A percentile compares a stretch with the other conserved stretches of the same genome.
Conservation (phyloP, 78 protist genomes). For the Planoprotostelium fungivorum region DNA sequence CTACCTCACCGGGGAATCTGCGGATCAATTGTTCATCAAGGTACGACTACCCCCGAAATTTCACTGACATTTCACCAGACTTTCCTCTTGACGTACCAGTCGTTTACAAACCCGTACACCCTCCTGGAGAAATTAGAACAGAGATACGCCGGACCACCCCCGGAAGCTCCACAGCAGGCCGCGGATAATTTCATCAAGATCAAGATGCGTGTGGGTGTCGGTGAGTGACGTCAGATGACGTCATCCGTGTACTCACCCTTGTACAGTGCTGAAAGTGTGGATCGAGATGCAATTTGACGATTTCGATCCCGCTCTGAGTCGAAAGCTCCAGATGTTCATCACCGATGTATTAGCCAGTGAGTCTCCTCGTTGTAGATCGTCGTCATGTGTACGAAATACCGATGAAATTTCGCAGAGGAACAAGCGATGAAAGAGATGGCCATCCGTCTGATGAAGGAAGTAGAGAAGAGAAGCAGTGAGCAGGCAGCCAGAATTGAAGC, state of each 20-base stretch:
- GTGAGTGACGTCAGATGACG: too few species aligned
- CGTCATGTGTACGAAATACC: too few species aligned
- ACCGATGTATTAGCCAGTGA: background rate
- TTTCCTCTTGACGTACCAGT: slow-evolving; percentile 59
- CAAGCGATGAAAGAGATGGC: background rate
- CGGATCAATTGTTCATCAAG: background rate
- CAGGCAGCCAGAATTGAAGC: background rate
- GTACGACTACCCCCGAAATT: background rate
- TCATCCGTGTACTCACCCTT: too few species aligned
- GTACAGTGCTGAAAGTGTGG: slow-evolving; percentile 62
- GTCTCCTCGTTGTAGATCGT: background rate
- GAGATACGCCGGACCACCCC: slow-evolving; percentile 47
- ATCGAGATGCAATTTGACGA: slow-evolving; percentile 50
- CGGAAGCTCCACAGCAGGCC: background rate
- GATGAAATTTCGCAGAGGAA: background rate
- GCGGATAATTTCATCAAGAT: background rate
- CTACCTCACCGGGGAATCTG: background rate
- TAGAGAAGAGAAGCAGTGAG: background rate
- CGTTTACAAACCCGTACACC: slow-evolving; percentile 53
- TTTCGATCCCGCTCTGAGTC: slow-evolving; percentile 23
- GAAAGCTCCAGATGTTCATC: slow-evolving; percentile 13
- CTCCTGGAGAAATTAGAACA: slow-evolving; percentile 49
- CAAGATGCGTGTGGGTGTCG: slow-evolving; percentile 55
- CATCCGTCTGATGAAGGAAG: background rate
- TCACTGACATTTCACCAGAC: slow-evolving; percentile 28